These are phyloP conservation scores for Dentipellis sp. DNA, from an alignment of 768 basidiomycete genomes.

Conservation along the genomic window DNA sequence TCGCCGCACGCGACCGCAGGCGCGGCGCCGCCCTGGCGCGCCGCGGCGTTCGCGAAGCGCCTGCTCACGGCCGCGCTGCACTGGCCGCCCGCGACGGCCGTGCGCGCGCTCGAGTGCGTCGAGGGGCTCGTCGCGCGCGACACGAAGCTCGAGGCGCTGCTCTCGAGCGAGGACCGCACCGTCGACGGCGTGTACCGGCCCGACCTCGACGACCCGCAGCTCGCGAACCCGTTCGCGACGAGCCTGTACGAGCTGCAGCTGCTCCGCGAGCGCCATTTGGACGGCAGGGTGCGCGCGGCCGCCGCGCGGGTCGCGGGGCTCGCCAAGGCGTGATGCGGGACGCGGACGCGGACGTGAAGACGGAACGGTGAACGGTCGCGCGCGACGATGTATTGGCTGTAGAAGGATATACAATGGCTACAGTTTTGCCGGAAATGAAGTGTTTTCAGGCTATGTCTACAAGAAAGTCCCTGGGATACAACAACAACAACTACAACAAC, in stretches of 20 bases:
- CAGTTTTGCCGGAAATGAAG: neutral
- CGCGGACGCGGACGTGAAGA: no score
- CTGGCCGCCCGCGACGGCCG: constrained; percentile 61
- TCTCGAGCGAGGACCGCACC: constrained; percentile 81
- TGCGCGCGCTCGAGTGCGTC: constrained; percentile 70
- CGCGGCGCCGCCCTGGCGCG: constrained; percentile 57
- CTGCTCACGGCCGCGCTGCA: constrained; percentile 71
- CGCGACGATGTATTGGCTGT: neutral
- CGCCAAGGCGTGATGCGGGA: no score
- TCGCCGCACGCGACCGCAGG: constrained; percentile 54
- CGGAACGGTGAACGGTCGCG: no score
- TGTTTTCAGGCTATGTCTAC: no score
- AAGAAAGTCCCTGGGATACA: no score
- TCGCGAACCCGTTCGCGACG: constrained; percentile 73
- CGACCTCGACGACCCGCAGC: constrained; percentile 83
- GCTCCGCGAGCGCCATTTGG: constrained; percentile 49
- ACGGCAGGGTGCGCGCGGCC: constrained; percentile 57
- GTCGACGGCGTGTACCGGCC: constrained; percentile 79
- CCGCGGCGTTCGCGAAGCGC: constrained; percentile 92
- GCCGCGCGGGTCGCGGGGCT: constrained; percentile 47
- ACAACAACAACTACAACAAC: neutral
- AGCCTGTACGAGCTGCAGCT: constrained; percentile 80
- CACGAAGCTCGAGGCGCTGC: constrained; percentile 69
- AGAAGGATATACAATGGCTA: neutral
- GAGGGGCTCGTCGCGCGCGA: constrained; percentile 65